Evolutionary conservation across 1,139 yeast genomes (phyloP).

Genomic region (Magnusiomyces clavatus): DNA sequence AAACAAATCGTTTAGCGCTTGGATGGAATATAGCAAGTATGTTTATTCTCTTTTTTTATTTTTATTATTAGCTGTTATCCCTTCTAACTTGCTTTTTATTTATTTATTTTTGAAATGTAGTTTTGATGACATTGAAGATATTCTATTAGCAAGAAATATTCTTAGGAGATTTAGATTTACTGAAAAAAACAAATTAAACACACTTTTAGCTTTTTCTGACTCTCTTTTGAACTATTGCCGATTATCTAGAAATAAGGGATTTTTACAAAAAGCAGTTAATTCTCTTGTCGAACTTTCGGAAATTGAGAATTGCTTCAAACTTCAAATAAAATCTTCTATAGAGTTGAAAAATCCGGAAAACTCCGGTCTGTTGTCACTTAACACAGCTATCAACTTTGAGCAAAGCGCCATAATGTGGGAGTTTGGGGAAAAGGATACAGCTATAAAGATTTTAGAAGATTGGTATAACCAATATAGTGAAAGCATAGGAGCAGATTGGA

Average conservation of each 20-base stretch:
- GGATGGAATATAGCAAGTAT: conserved; percentile 11
- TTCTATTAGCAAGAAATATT: conserved; percentile 20
- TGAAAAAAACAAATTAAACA: conserved; percentile 6
- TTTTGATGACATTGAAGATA: conserved; percentile 17
- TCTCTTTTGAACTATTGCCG: conserved; percentile 10
- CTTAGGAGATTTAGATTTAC: conserved; percentile 17
- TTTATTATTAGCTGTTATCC: not conserved
- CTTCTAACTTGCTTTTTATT: not conserved
- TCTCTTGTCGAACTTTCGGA: conserved; percentile 10
- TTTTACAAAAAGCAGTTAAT: conserved; percentile 16
- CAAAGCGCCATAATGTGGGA: conserved; percentile 17
- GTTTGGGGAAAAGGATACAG: conserved; percentile 9
- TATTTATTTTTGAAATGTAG: not conserved
- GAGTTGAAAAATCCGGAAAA: too few species aligned
- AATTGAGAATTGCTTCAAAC: too few species aligned
- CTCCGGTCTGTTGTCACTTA: too few species aligned
- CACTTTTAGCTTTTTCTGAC: conserved; percentile 6
- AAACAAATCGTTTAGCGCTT: not conserved
- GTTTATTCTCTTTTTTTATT: not conserved
- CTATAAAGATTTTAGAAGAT: conserved; percentile 1
- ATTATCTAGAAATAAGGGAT: conserved; percentile 11
- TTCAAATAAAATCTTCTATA: too few species aligned
- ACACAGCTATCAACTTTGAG: too few species aligned
- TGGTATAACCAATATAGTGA: not conserved
- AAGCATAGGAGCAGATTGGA: conserved; percentile 4